These are phyloP conservation scores for Diaporthe citriasiana DNA, from an alignment of 2,329 filamentous ascomycete genomes.

Conservation along the genomic window DNA sequence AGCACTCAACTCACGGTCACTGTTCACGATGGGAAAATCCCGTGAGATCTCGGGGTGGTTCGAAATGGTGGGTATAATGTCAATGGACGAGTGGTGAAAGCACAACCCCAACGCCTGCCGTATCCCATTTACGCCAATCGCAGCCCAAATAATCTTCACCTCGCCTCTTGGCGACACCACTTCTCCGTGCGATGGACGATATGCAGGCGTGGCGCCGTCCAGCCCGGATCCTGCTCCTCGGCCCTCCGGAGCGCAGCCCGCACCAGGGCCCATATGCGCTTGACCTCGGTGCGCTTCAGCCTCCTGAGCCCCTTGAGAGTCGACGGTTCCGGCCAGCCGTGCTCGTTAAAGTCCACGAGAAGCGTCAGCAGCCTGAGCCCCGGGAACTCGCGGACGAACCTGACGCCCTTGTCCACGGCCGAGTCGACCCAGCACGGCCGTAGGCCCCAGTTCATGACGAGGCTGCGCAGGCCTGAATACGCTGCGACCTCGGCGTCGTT, in stretches of 20 bases:
- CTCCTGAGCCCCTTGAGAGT: conserved; percentile 35
- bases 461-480: conserved; percentile 37
- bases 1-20: neutral
- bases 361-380: conserved; percentile 40
- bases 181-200: conserved; percentile 40
- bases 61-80: neutral
- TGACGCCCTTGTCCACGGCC: conserved; percentile 39
- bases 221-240: conserved; percentile 25
- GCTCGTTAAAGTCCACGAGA: conserved; percentile 42
- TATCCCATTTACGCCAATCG: neutral
- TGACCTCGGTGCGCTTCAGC: conserved; percentile 41
- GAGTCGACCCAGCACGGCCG: conserved; percentile 43
- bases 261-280: conserved; percentile 41
- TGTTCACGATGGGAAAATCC: neutral
- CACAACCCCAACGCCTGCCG: neutral
- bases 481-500: conserved; percentile 32
- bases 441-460: conserved; percentile 45
- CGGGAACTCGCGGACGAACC: conserved; percentile 40
- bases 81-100: conserved; percentile 6
- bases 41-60: neutral
- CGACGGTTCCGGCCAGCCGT: conserved; percentile 41
- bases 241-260: conserved; percentile 29
- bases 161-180: conserved; percentile 37
- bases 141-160: conserved; percentile 6
- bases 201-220: conserved; percentile 37